Conservation (phyloP, 345 rosid species). For the Aethionema arabicum region DNA sequence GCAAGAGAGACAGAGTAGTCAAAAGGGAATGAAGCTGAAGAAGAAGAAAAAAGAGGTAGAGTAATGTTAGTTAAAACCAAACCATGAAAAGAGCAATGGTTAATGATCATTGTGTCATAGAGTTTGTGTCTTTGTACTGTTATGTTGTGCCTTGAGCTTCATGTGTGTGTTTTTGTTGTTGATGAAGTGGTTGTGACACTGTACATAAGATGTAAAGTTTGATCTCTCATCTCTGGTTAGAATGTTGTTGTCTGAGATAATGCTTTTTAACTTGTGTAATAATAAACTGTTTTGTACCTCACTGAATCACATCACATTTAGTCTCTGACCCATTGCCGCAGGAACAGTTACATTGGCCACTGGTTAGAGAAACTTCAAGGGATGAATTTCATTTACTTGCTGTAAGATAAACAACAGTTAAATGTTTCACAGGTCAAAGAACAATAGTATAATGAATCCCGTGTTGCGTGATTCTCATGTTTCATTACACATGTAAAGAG, state of each 20-base stretch:
- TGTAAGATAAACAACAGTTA: not conserved
- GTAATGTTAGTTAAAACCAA: conserved; percentile 22
- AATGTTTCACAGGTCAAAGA: conserved; percentile 8
- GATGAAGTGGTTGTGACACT: conserved; percentile 10
- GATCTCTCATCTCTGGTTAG: not conserved
- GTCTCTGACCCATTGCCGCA: no score
- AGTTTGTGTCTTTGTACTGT: conserved; percentile 27
- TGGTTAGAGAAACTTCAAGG: no score
- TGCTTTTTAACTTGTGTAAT: not conserved
- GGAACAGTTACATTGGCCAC: no score
- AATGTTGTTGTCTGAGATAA: conserved; percentile 7
- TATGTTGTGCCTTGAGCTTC: conserved; percentile 27
- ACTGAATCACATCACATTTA: no score
- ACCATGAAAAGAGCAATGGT: conserved; percentile 1
- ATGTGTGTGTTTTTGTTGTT: conserved; percentile 21
- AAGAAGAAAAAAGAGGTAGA: conserved; percentile 40
- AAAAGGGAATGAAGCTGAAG: conserved; percentile 45
- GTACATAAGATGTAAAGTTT: conserved; percentile 25
- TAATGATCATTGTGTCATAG: conserved; percentile 15
- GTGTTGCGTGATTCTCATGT: conserved; percentile 20
- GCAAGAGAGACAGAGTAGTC: conserved; percentile 38
- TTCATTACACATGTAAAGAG: not conserved
- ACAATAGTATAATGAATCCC: not conserved
- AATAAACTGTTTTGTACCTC: no score
- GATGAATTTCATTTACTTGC: not conserved